These are phyloP conservation scores for Penicillium turbatum DNA, from an alignment of 495 filamentous ascomycete species.

Conservation along the genomic window DNA sequence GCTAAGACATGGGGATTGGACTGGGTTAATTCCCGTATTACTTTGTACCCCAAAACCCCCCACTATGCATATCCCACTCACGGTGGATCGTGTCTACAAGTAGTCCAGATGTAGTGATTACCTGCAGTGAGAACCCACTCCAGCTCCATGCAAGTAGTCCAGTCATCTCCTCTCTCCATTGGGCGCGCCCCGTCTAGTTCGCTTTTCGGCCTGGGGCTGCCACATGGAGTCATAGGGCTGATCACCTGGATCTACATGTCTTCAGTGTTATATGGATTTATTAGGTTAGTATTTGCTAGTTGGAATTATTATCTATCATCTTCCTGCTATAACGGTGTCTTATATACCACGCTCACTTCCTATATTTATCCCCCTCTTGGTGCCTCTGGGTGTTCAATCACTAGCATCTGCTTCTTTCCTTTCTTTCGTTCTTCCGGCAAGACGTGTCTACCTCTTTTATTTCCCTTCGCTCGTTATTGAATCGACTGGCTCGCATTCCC, in stretches of 20 bases:
- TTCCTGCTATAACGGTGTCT: background rate
- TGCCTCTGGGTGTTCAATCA: too few relatives aligned
- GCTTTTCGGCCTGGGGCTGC: constrained; percentile 24
- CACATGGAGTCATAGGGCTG: constrained; percentile 14
- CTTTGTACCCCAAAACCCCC: background rate
- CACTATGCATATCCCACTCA: background rate
- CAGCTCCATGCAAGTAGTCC: background rate
- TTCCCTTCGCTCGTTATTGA: background rate
- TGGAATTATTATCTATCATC: background rate
- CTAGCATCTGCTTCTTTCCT: too few relatives aligned
- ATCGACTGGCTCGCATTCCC: background rate
- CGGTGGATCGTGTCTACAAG: too few relatives aligned
- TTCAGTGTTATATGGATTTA: too few relatives aligned
- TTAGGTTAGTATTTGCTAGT: too few relatives aligned
- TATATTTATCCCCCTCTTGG: too few relatives aligned
- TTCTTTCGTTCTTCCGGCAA: background rate
- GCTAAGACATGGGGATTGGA: background rate
- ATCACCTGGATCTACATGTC: constrained; percentile 15
- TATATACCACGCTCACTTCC: too few relatives aligned
- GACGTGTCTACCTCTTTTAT: background rate
- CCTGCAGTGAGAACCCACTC: background rate
- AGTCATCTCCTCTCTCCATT: constrained; percentile 6
- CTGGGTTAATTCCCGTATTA: background rate
- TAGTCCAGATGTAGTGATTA: too few relatives aligned
- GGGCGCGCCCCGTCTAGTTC: constrained; percentile 3